Evolutionary conservation across 108 stramenopile genomes (phyloP).

Genomic region (Pseudonitzschia pungens): DNA sequence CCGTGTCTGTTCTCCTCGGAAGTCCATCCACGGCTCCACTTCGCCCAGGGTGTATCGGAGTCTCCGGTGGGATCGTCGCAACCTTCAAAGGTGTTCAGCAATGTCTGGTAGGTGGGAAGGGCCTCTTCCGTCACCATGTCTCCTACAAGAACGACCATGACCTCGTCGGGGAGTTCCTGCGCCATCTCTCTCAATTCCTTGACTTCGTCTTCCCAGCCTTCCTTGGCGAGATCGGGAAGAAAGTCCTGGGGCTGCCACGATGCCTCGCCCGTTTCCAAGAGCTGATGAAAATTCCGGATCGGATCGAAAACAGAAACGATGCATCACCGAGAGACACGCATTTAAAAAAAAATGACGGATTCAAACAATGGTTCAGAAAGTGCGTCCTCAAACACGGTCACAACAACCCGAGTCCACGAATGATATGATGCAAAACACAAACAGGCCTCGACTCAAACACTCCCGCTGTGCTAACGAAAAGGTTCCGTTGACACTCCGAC

Average conservation of each 20-base stretch:
- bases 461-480: too few species aligned
- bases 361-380: background rate
- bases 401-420: too few species aligned
- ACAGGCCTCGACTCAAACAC: background rate
- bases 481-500: conserved; percentile 30
- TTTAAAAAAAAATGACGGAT: background rate
- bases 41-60: conserved; percentile 80
- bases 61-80: conserved; percentile 91
- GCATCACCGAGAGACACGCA: background rate
- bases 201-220: conserved; percentile 69
- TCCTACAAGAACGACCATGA: conserved; percentile 85
- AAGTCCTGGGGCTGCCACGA: conserved; percentile 92
- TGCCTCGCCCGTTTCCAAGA: conserved; percentile 86
- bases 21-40: conserved; percentile 91
- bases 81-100: conserved; percentile 92
- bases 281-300: conserved; percentile 35
- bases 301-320: background rate
- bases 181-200: conserved; percentile 77
- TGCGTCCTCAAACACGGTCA: background rate
- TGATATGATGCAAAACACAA: too few species aligned
- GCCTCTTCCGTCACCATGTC: conserved; percentile 95
- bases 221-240: conserved; percentile 80
- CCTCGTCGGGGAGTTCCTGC: conserved; percentile 70
- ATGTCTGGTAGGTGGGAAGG: conserved; percentile 90
- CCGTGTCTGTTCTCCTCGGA: conserved; percentile 93